These are phyloP conservation scores for Ogataea glucozyma DNA, from an alignment of 805 yeast genomes.

Conservation along the genomic window DNA sequence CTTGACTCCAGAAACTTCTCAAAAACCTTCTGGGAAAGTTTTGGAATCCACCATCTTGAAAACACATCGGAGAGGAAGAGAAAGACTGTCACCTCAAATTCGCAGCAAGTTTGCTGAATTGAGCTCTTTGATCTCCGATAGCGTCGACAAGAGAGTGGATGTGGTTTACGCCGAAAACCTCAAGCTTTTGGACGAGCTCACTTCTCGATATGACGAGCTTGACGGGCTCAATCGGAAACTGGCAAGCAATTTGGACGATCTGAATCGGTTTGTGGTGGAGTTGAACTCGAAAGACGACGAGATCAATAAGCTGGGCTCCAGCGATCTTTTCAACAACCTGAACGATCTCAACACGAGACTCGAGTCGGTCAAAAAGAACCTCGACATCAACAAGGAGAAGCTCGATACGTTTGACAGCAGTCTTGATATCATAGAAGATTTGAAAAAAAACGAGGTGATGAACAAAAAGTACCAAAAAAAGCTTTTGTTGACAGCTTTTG, in stretches of 20 bases:
- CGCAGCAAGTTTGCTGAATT: conserved; percentile 31
- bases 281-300: conserved; percentile 34
- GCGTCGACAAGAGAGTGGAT: conserved; percentile 25
- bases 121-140: conserved; percentile 28
- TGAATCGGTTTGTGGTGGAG: conserved; percentile 32
- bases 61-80: neutral
- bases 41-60: conserved; percentile 13
- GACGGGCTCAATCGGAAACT: conserved; percentile 32
- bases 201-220: conserved; percentile 30
- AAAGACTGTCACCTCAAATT: conserved; percentile 28
- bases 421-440: conserved; percentile 21
- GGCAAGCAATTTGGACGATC: conserved; percentile 25
- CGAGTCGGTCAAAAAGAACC: conserved; percentile 24
- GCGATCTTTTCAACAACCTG: conserved; percentile 29
- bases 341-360: conserved; percentile 32
- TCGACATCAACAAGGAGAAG: conserved; percentile 25
- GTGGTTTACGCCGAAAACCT: conserved; percentile 32
- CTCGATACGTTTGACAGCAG: conserved; percentile 24
- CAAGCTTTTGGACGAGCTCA: conserved; percentile 31
- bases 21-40: neutral
- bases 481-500: conserved; percentile 10
- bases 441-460: conserved; percentile 20
- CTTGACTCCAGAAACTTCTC: conserved; percentile 7
- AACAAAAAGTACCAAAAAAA: conserved; percentile 16
- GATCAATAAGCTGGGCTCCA: conserved; percentile 19